Evolutionary conservation across 495 filamentous ascomycete genomes (phyloP).

Genomic region (Astrothelium macrocarpum): DNA sequence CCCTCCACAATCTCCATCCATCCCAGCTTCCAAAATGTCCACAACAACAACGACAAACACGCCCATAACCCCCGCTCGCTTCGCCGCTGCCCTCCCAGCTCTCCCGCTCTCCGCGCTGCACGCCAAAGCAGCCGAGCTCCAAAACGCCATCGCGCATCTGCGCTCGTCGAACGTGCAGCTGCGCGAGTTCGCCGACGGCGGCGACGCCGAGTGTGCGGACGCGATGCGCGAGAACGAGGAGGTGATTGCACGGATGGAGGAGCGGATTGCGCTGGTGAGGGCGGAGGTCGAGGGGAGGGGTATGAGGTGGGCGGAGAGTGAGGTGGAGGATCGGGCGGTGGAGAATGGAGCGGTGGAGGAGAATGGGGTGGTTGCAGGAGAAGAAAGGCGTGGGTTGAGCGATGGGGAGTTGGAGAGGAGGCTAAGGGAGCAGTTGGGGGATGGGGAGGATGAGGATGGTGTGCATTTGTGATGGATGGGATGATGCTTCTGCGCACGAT

Average conservation of each 20-base stretch:
- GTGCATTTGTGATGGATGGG: constrained; percentile 20
- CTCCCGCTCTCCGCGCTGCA: constrained; percentile 64
- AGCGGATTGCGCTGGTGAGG: constrained; percentile 58
- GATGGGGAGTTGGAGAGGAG: constrained; percentile 25
- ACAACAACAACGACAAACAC: too few species aligned
- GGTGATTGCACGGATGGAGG: constrained; percentile 64
- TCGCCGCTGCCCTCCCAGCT: constrained; percentile 58
- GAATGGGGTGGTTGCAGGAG: constrained; percentile 8
- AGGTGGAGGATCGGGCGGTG: constrained; percentile 25
- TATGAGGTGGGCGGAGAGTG: constrained; percentile 54
- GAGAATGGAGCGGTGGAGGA: constrained; percentile 21
- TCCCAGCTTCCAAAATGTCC: too few species aligned
- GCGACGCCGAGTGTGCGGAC: constrained; percentile 58
- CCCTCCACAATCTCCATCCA: too few species aligned
- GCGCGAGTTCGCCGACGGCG: constrained; percentile 48
- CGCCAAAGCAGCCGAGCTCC: constrained; percentile 71
- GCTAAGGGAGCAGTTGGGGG: constrained; percentile 17
- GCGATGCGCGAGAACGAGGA: constrained; percentile 65
- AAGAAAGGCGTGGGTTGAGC: constrained; percentile 18
- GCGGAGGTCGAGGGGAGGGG: constrained; percentile 69
- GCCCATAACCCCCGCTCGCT: too few species aligned
- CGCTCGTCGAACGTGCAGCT: constrained; percentile 64
- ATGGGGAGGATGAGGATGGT: constrained; percentile 20
- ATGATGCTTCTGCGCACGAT: background rate
- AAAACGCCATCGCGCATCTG: constrained; percentile 74